Evolutionary conservation across 805 yeast species (phyloP).

Genomic region (Candida oleophila): DNA sequence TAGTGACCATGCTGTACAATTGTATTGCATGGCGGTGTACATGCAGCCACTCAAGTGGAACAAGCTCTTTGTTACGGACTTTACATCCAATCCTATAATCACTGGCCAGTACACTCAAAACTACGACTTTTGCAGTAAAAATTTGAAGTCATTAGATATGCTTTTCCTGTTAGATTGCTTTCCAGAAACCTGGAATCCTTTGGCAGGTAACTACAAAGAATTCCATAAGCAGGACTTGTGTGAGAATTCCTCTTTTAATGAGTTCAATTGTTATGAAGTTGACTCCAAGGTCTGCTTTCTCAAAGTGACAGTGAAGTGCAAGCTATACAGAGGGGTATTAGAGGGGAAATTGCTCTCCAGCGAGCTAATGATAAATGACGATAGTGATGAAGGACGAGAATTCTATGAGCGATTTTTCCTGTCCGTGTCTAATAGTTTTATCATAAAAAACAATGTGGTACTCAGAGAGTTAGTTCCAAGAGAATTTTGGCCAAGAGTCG

Average conservation of each 20-base stretch:
- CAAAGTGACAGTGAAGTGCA: constrained; percentile 9
- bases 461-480: neutral
- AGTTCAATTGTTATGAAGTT: constrained; percentile 5
- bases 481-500: neutral
- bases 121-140: neutral
- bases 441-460: neutral
- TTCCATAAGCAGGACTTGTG: constrained; percentile 5
- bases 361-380: constrained; percentile 2
- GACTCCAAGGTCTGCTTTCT: constrained; percentile 8
- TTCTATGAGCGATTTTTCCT: constrained; percentile 1
- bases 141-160: constrained; percentile 6
- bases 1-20: neutral
- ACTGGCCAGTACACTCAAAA: neutral
- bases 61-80: constrained; percentile 18
- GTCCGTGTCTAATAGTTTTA: neutral
- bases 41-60: neutral
- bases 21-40: constrained; percentile 3
- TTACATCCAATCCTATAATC: constrained; percentile 12
- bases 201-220: constrained; percentile 7
- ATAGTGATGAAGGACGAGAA: neutral
- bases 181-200: constrained; percentile 7
- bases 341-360: constrained; percentile 12
- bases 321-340: constrained; percentile 10
- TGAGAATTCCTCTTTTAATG: constrained; percentile 1
- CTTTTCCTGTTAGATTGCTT: constrained; percentile 15